Evolutionary conservation across 1,284 basidiomycete genomes (phyloP), one percentile per base, ranked within the genome.

Genomic region (Marasmius oreades): DNA sequence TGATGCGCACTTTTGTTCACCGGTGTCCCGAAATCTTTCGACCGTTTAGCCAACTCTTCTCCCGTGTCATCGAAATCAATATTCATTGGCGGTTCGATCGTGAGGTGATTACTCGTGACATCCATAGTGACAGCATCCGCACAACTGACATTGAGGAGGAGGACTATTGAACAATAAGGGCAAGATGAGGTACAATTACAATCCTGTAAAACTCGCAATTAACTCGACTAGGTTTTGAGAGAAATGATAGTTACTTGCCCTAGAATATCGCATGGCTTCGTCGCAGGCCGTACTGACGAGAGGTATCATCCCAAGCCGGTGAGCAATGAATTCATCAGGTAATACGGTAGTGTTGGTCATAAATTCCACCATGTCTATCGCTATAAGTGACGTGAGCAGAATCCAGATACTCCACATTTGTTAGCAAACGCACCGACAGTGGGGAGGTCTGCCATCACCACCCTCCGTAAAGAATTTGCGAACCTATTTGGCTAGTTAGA

Each of bases 281-380:
- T 92, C 90, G 61, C 92, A 95, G 61, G 88, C 88, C 45, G 83
- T 77, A 69, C 93, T 96, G 48, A 92, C 78, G 20, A 99, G 77
- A 6, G 97, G 97, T 22, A 99, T 82, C 84, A 98, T 89, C 22
- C 97, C 97, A 23, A 99, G 78, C 45, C 97, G 85, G 72, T 99
- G 97, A 0, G 95, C 93, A 59, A 99, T 88, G 76, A 97, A 97
- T 75, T 99, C 97, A 73, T 99, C 97, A 1, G 96, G 92, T 33
- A 99, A 75, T 3, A 98, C 95, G 0, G 92, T 89, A 7, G 94
- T 96, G 70, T 99, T 99, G 56, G 84, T 84, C 61, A 90, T 81
- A 63, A 99, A 90, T 70, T 96, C 92, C 2, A 99, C 96, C 74
- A 96, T 88, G 76, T 99, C 97, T 65, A 99, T 98, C 24, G 95